A percentile compares a stretch with the other conserved stretches of the same genome.
These are phyloP conservation scores for Chiua virens DNA, from an alignment of 768 basidiomycete species.

Conservation along the genomic window DNA sequence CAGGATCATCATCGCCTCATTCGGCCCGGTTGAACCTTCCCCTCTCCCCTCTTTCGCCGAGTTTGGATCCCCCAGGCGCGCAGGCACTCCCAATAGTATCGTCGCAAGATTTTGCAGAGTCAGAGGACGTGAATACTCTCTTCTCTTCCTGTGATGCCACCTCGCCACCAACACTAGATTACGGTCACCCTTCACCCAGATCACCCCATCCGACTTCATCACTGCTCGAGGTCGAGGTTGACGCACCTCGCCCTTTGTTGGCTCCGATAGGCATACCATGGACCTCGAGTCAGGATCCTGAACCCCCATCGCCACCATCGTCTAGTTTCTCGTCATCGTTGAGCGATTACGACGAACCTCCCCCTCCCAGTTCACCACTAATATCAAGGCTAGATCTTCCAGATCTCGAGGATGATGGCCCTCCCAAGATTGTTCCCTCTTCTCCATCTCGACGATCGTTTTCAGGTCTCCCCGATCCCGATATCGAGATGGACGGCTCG, in stretches of 20 bases:
- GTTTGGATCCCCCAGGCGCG: slow-evolving; percentile 25
- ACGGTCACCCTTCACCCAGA: slow-evolving; percentile 10
- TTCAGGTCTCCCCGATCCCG: slow-evolving; percentile 30
- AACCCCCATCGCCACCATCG: slow-evolving; percentile 5
- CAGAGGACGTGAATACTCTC: slow-evolving; percentile 16
- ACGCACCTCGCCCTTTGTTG: slow-evolving; percentile 15
- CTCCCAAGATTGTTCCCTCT: slow-evolving; percentile 19
- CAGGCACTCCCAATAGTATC: slow-evolving; percentile 12
- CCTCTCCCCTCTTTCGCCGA: slow-evolving; percentile 38
- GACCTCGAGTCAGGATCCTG: slow-evolving; percentile 19
- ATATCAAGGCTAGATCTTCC: slow-evolving; percentile 31
- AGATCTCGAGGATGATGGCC: slow-evolving; percentile 30
- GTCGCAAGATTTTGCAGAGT: slow-evolving; percentile 16
- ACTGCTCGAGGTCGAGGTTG: slow-evolving; percentile 26
- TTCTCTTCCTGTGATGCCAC: slow-evolving; percentile 16
- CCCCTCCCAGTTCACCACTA: slow-evolving; percentile 32
- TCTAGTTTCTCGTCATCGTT: slow-evolving; percentile 22
- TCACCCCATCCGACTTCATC: slow-evolving; percentile 20
- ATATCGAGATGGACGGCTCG: slow-evolving; percentile 23
- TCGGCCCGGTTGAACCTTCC: slow-evolving; percentile 14
- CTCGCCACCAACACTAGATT: slow-evolving; percentile 14
- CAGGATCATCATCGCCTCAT: slow-evolving; percentile 15
- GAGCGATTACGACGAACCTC: slow-evolving; percentile 20
- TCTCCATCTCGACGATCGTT: slow-evolving; percentile 32
- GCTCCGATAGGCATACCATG: slow-evolving; percentile 26